Conservation (phyloP, 2,329 filamentous ascomycete species). For the Aspergillus ruber region DNA sequence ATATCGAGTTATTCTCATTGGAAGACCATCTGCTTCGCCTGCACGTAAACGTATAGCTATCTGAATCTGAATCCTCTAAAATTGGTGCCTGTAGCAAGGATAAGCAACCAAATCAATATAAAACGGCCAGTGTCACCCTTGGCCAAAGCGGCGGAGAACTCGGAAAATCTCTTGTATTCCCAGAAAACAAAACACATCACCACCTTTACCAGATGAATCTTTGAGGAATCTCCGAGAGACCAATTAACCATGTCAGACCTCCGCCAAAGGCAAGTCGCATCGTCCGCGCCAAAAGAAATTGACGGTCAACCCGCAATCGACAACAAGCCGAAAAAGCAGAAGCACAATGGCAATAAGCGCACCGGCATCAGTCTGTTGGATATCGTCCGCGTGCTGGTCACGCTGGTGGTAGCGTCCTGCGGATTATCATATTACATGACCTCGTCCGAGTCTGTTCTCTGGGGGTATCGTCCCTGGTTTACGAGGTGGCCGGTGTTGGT, state of each 20-base stretch:
- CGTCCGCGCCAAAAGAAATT: not conserved
- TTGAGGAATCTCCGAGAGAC: not conserved
- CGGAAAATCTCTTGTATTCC: not conserved
- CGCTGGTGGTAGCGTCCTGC: constrained; percentile 59
- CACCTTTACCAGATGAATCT: not conserved
- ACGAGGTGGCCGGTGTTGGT: constrained; percentile 54
- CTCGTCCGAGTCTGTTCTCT: constrained; percentile 61
- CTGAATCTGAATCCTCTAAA: not conserved
- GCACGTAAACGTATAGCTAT: no score
- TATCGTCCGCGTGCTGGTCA: constrained; percentile 61
- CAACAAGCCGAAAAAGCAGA: constrained; percentile 2
- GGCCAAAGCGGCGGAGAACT: not conserved
- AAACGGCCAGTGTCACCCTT: not conserved
- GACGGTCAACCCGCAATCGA: not conserved
- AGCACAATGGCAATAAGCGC: constrained; percentile 4
- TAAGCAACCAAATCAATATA: not conserved
- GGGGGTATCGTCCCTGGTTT: constrained; percentile 61
- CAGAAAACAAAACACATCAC: not conserved
- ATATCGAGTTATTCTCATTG: not conserved
- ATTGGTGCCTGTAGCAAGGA: not conserved
- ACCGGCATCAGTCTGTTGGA: constrained; percentile 50
- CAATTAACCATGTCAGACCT: constrained; percentile 23
- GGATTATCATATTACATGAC: constrained; percentile 72
- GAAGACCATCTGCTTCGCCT: not conserved
- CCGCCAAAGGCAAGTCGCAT: constrained; percentile 21